A percentile compares a stretch with the other conserved stretches of the same genome.
phyloP scores from a whole-genome alignment of 2,329 filamentous ascomycete species.

The Monosporascus cannonballus region DNA sequence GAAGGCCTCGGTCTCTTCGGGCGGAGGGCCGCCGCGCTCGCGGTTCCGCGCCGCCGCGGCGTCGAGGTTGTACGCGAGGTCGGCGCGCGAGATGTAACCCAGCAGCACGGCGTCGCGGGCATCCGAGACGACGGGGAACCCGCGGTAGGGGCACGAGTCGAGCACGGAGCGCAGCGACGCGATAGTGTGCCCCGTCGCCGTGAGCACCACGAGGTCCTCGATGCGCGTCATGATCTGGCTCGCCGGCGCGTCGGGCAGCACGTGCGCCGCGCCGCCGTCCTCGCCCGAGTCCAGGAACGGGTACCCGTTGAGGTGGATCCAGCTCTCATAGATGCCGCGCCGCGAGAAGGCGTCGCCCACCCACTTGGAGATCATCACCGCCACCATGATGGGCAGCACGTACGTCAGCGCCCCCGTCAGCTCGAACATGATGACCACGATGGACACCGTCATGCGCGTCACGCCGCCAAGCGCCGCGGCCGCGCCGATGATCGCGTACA shows the following conservation, averaged over 20 bases:
- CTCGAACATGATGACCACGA: slow-evolving; percentile 99
- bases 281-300: slow-evolving; percentile 92
- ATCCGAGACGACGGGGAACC: slow-evolving; percentile 85
- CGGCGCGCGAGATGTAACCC: slow-evolving; percentile 89
- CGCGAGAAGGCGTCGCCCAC: slow-evolving; percentile 92
- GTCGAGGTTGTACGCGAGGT: slow-evolving; percentile 75
- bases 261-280: slow-evolving; percentile 43
- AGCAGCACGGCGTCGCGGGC: slow-evolving; percentile 71
- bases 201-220: slow-evolving; percentile 84
- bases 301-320: slow-evolving; percentile 95
- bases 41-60: slow-evolving; percentile 33
- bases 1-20: slow-evolving; percentile 71
- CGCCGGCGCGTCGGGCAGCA: slow-evolving; percentile 71
- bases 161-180: slow-evolving; percentile 66
- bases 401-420: slow-evolving; percentile 93
- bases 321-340: slow-evolving; percentile 92
- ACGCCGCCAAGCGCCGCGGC: slow-evolving; percentile 91
- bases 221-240: slow-evolving; percentile 86
- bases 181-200: slow-evolving; percentile 83
- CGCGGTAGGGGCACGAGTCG: slow-evolving; percentile 69
- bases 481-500: slow-evolving; percentile 93
- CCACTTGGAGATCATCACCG: slow-evolving; percentile 98
- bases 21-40: slow-evolving; percentile 50
- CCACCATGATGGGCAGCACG: slow-evolving; percentile 97
- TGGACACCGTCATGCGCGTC: slow-evolving; percentile 94